phyloP scores from a whole-genome alignment of 305 asterid genomes.

The Galium porrigens region DNA sequence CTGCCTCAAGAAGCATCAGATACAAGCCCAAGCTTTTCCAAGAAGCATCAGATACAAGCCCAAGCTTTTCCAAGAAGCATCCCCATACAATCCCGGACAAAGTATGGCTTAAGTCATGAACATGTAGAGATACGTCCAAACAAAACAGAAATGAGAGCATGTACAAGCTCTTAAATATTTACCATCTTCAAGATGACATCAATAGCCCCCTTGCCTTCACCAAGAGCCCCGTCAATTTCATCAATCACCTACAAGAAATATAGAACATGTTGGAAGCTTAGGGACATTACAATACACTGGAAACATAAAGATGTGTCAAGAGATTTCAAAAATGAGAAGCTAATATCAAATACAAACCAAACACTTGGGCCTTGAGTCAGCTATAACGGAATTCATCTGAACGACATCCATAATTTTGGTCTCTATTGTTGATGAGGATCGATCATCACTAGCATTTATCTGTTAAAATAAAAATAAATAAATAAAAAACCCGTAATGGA shows the following conservation, averaged over 20 bases:
- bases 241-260: conserved; percentile 53
- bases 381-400: conserved; percentile 77
- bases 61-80: neutral
- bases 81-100: neutral
- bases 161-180: conserved; percentile 17
- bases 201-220: conserved; percentile 95
- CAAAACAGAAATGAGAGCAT: neutral
- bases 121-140: conserved; percentile 3
- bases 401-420: conserved; percentile 80
- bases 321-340: conserved; percentile 13
- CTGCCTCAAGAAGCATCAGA: neutral
- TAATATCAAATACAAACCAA: conserved; percentile 51
- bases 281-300: conserved; percentile 14
- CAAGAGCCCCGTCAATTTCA: conserved; percentile 96
- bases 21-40: neutral
- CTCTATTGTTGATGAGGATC: conserved; percentile 71
- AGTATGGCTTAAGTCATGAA: neutral
- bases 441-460: conserved; percentile 97
- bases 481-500: conserved; percentile 8
- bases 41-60: conserved; percentile 1
- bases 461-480: conserved; percentile 30
- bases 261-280: conserved; percentile 15
- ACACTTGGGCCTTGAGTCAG: conserved; percentile 92
- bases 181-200: conserved; percentile 79
- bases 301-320: neutral